Evolutionary conservation across 345 rosid species (phyloP).

Genomic region (Ricinus communis): DNA sequence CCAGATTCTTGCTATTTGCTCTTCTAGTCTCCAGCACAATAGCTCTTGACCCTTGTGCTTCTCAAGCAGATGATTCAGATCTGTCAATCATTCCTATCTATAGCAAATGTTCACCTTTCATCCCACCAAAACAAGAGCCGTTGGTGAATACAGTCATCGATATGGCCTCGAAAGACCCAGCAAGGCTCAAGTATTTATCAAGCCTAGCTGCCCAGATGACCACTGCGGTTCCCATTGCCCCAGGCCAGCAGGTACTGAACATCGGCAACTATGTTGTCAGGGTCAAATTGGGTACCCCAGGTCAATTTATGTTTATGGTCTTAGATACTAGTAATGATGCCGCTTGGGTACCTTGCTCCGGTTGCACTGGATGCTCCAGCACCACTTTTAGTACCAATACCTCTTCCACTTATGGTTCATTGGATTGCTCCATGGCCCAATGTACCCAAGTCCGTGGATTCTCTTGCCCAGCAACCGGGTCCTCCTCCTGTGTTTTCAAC

Average conservation of each 20-base stretch:
- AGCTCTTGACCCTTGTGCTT: slow-evolving; percentile 47
- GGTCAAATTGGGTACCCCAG: slow-evolving; percentile 73
- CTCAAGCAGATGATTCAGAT: slow-evolving; percentile 38
- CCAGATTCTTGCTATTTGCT: slow-evolving; percentile 37
- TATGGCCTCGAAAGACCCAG: slow-evolving; percentile 71
- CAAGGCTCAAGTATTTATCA: slow-evolving; percentile 58
- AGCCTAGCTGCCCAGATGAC: slow-evolving; percentile 49
- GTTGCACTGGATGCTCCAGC: slow-evolving; percentile 63
- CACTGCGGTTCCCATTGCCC: slow-evolving; percentile 59
- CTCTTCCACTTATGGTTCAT: slow-evolving; percentile 50
- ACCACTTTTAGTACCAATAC: slow-evolving; percentile 46
- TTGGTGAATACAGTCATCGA: slow-evolving; percentile 54
- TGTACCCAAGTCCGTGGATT: slow-evolving; percentile 69
- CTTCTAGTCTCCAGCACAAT: slow-evolving; percentile 37
- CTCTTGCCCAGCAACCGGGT: slow-evolving; percentile 56
- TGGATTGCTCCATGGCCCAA: slow-evolving; percentile 68
- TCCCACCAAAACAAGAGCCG: slow-evolving; percentile 45
- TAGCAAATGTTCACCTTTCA: slow-evolving; percentile 79
- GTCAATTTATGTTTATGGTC: slow-evolving; percentile 78
- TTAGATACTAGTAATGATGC: slow-evolving; percentile 75
- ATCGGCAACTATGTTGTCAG: slow-evolving; percentile 67
- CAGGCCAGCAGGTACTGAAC: slow-evolving; percentile 53
- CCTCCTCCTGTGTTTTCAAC: slow-evolving; percentile 59
- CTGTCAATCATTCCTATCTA: slow-evolving; percentile 70
- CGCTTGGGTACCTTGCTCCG: slow-evolving; percentile 78